Percentiles rank a stretch among this genome's conserved stretches.
phyloP scores from a whole-genome alignment of 129 eudicot species.

The Flaveria bidentis region DNA sequence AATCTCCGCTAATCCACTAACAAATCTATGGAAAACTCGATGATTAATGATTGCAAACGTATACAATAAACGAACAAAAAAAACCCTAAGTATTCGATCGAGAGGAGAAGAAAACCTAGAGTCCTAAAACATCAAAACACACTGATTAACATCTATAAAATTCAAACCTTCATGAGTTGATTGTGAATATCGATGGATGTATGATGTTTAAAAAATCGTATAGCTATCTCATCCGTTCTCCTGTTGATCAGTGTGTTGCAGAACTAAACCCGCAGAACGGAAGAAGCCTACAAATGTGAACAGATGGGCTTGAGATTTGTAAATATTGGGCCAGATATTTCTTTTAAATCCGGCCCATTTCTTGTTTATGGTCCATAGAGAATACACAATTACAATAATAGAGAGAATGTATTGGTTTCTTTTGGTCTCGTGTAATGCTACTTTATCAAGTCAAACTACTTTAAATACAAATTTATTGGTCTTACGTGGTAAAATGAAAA shows the following conservation, averaged over 20 bases:
- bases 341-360: too few relatives aligned
- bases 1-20: constrained; percentile 29
- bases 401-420: too few relatives aligned
- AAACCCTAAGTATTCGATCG: constrained; percentile 24
- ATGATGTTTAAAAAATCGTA: background rate
- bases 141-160: background rate
- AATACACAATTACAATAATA: too few relatives aligned
- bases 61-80: background rate
- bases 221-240: constrained; percentile 19
- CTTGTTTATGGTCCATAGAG: too few relatives aligned
- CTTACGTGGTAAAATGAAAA: too few relatives aligned
- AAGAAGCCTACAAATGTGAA: background rate
- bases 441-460: too few relatives aligned
- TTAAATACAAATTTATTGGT: too few relatives aligned
- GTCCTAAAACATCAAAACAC: background rate
- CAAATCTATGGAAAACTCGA: background rate
- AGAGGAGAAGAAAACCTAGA: background rate
- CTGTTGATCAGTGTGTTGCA: background rate
- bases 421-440: too few relatives aligned
- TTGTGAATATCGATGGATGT: constrained; percentile 21
- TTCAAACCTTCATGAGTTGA: constrained; percentile 28
- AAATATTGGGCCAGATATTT: background rate
- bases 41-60: constrained; percentile 1
- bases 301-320: too few relatives aligned
- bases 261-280: background rate